Evolutionary conservation across 2,329 filamentous ascomycete genomes (phyloP).

Genomic region (Xylariales sp.): DNA sequence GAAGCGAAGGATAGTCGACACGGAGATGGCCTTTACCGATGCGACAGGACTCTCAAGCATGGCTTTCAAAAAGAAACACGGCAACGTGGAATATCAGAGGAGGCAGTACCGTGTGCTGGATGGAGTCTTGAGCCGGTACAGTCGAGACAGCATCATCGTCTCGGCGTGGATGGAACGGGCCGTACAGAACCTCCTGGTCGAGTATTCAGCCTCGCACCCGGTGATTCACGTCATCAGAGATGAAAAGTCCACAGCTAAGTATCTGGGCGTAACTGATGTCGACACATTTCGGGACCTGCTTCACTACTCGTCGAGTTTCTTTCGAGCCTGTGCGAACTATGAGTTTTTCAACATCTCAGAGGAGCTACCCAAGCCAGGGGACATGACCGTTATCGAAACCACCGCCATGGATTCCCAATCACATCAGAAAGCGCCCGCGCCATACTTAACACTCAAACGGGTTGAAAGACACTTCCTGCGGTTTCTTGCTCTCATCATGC

Average conservation of each 20-base stretch:
- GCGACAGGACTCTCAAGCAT: slow-evolving; percentile 57
- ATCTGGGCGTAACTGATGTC: slow-evolving; percentile 53
- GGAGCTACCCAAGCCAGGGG: slow-evolving; percentile 26
- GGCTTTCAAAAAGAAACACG: slow-evolving; percentile 59
- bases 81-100: slow-evolving; percentile 56
- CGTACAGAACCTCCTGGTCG: slow-evolving; percentile 54
- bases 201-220: slow-evolving; percentile 61
- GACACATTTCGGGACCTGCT: slow-evolving; percentile 55
- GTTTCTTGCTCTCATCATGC: slow-evolving; percentile 59
- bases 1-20: slow-evolving; percentile 63
- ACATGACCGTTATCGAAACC: slow-evolving; percentile 10
- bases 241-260: slow-evolving; percentile 56
- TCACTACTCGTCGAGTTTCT: slow-evolving; percentile 51
- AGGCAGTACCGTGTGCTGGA: slow-evolving; percentile 60
- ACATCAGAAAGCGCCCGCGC: slow-evolving; percentile 40
- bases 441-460: slow-evolving; percentile 63
- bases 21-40: slow-evolving; percentile 64
- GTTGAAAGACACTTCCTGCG: slow-evolving; percentile 67
- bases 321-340: slow-evolving; percentile 65
- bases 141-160: slow-evolving; percentile 62
- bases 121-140: slow-evolving; percentile 53
- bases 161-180: slow-evolving; percentile 67
- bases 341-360: slow-evolving; percentile 76
- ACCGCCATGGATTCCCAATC: slow-evolving; percentile 21
- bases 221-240: slow-evolving; percentile 69